A percentile compares a stretch with the other conserved stretches of the same genome.
Conservation (phyloP, 1,284 basidiomycete genomes). For the Ustilago xerochloae region DNA sequence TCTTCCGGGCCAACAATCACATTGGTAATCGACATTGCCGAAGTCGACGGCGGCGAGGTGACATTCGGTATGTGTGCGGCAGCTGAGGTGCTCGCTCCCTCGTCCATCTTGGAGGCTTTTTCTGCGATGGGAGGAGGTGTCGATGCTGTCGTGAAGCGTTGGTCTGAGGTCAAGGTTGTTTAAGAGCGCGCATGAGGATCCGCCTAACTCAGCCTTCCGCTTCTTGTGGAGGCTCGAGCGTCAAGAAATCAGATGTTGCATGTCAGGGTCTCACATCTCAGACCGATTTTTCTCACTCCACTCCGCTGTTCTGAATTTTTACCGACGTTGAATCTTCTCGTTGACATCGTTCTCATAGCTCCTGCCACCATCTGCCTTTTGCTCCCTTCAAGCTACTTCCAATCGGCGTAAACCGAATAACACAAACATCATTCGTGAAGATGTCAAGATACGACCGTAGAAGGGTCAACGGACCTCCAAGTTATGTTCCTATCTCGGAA, state of each 20-base stretch:
- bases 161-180: not conserved
- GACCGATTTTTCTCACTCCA: slow-evolving; percentile 11
- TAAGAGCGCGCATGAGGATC: not conserved
- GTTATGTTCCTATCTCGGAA: slow-evolving; percentile 33
- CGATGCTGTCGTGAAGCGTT: not conserved
- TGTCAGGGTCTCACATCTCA: slow-evolving; percentile 1
- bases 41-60: not conserved
- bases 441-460: slow-evolving; percentile 46
- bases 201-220: slow-evolving; percentile 10
- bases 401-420: too few species aligned
- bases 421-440: not conserved
- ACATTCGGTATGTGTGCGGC: not conserved
- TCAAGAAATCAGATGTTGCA: not conserved
- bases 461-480: slow-evolving; percentile 41
- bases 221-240: slow-evolving; percentile 38
- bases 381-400: too few species aligned
- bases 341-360: not conserved
- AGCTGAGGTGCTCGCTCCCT: not conserved
- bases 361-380: not conserved
- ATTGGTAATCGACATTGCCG: slow-evolving; percentile 10
- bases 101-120: slow-evolving; percentile 12
- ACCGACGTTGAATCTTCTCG: not conserved
- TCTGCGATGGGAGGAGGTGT: not conserved
- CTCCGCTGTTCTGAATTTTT: slow-evolving; percentile 8
- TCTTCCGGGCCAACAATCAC: slow-evolving; percentile 25